Percentiles rank a stretch among this genome's conserved stretches.
Conservation (phyloP, 1,139 yeast genomes). For the Insectozyma bohioensis region DNA sequence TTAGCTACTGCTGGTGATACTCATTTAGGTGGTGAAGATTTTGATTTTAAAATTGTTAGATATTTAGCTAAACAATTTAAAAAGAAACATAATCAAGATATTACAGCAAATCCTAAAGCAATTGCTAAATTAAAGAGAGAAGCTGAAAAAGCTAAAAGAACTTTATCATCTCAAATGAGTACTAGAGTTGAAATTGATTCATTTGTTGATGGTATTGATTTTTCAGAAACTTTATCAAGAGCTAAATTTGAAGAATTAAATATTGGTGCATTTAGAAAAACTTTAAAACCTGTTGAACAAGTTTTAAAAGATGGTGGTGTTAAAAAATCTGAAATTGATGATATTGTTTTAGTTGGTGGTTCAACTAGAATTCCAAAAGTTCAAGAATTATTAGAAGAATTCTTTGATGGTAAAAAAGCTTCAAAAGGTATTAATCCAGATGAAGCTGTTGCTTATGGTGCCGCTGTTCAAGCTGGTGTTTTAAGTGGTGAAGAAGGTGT, state of each 20-base stretch:
- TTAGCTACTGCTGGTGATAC: slow-evolving; percentile 56
- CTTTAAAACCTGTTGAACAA: slow-evolving; percentile 90
- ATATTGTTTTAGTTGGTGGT: slow-evolving; percentile 95
- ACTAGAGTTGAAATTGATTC: slow-evolving; percentile 94
- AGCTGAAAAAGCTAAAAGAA: slow-evolving; percentile 96
- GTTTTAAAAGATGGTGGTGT: slow-evolving; percentile 88
- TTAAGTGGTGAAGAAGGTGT: slow-evolving; percentile 70
- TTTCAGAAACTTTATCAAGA: slow-evolving; percentile 87
- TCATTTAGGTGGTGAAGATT: slow-evolving; percentile 85
- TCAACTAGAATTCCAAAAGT: slow-evolving; percentile 98
- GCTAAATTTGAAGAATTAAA: slow-evolving; percentile 95
- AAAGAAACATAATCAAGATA: slow-evolving; percentile 83
- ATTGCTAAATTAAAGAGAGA: slow-evolving; percentile 90
- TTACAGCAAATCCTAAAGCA: slow-evolving; percentile 73
- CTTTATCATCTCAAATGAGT: slow-evolving; percentile 86
- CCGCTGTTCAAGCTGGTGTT: slow-evolving; percentile 86
- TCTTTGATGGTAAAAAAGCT: slow-evolving; percentile 90
- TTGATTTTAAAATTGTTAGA: slow-evolving; percentile 84
- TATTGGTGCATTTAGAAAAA: slow-evolving; percentile 82
- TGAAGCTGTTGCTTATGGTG: slow-evolving; percentile 59
- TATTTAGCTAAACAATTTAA: slow-evolving; percentile 83
- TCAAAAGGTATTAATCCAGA: slow-evolving; percentile 97
- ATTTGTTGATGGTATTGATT: slow-evolving; percentile 92
- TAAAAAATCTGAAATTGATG: slow-evolving; percentile 80
- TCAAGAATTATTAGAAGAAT: slow-evolving; percentile 82